Evolutionary conservation across 768 basidiomycete species (phyloP).

Genomic region (Daedaleopsis sinensis): DNA sequence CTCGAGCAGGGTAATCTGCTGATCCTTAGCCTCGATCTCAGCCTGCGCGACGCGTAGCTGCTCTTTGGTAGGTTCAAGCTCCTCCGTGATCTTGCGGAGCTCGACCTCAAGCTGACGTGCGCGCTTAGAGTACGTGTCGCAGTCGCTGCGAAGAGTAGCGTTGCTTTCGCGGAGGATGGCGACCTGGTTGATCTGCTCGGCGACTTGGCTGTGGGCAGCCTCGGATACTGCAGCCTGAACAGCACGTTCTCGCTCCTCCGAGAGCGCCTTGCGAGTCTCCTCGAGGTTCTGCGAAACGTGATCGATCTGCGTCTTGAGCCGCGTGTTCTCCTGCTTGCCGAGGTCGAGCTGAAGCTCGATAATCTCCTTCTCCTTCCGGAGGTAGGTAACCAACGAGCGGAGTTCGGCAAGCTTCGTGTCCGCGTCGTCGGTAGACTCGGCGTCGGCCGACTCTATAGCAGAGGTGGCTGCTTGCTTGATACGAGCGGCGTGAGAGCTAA

Average conservation of each 20-base stretch:
- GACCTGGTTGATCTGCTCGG: conserved; percentile 85
- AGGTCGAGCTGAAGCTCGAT: conserved; percentile 87
- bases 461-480: conserved; percentile 73
- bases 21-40: conserved; percentile 71
- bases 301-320: conserved; percentile 76
- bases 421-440: conserved; percentile 49
- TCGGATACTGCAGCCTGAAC: conserved; percentile 71
- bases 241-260: conserved; percentile 85
- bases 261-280: conserved; percentile 68
- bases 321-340: conserved; percentile 73
- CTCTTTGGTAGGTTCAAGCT: conserved; percentile 78
- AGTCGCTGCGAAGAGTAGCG: conserved; percentile 78
- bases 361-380: conserved; percentile 91
- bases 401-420: conserved; percentile 74
- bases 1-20: conserved; percentile 70
- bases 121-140: conserved; percentile 69
- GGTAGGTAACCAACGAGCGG: conserved; percentile 76
- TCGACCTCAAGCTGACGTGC: conserved; percentile 67
- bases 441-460: conserved; percentile 43
- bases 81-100: conserved; percentile 55
- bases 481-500: conserved; percentile 80
- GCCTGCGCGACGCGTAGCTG: conserved; percentile 66
- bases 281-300: conserved; percentile 70
- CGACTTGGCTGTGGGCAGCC: conserved; percentile 79
- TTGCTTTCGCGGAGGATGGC: conserved; percentile 90